Conservation (phyloP, 1,284 basidiomycete species). For the Ustilago sp. region DNA sequence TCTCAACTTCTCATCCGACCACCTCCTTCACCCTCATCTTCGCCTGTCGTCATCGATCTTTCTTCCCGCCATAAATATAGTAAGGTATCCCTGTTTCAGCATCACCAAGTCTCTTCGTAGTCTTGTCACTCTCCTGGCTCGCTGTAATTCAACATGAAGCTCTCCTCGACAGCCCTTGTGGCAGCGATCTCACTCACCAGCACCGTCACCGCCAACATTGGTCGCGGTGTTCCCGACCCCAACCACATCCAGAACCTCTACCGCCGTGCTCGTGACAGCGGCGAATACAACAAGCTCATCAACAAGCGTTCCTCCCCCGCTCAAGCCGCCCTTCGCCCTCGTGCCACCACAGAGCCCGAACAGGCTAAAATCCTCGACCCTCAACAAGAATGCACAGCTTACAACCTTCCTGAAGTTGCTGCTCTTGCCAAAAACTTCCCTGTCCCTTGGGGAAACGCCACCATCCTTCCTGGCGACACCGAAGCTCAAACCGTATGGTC, state of each 20-base stretch:
- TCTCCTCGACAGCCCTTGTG: conserved; percentile 39
- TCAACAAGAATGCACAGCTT: conserved; percentile 55
- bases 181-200: conserved; percentile 44
- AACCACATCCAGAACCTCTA: conserved; percentile 46
- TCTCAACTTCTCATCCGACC: not conserved
- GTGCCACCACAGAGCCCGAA: conserved; percentile 51
- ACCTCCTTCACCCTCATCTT: conserved; percentile 2
- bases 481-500: conserved; percentile 67
- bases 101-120: not conserved
- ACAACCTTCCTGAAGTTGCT: conserved; percentile 53
- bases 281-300: conserved; percentile 50
- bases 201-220: conserved; percentile 50
- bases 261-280: conserved; percentile 41
- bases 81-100: not conserved
- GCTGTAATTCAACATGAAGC: conserved; percentile 35
- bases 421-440: conserved; percentile 56
- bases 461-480: conserved; percentile 69
- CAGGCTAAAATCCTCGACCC: conserved; percentile 44
- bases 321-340: conserved; percentile 23
- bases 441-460: conserved; percentile 68
- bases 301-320: conserved; percentile 38
- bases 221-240: conserved; percentile 52
- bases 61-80: not conserved
- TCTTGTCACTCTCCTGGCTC: not conserved
- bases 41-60: conserved; percentile 2